Base-by-base conservation (phyloP, 2,329 filamentous ascomycete species). In the Graphilbum fragrans region DNA sequence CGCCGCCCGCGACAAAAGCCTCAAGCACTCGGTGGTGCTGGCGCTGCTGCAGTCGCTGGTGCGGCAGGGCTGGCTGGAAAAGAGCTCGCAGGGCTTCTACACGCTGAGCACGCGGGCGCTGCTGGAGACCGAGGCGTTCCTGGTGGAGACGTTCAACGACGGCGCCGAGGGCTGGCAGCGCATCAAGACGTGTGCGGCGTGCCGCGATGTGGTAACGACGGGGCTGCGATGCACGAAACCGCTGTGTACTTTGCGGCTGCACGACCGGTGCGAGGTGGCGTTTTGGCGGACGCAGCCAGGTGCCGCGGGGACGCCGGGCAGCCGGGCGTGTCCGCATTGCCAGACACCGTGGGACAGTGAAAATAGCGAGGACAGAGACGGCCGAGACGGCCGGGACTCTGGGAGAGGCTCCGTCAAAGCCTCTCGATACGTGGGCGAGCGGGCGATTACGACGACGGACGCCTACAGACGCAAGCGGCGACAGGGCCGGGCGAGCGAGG, bases 91-190 rank as follows among this genome's bases (percentile, higher is more conserved):
- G 11, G 78, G 78, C 0, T 94, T 80, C 60, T 95, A 86, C 58
- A 77, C 72, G 17, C 67, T 95, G 17, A 81, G 79, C 39, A 75
- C 86, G 3, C 74, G 90, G 9, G 82, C 78, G 2, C 64, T 98
- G 50, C 77, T 96, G 68, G 92, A 98, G 65, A 64, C 98, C 43
- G 72, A 82, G 44, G 70, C 74, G 2, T 96, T 88, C 80, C 70
- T 98, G 38, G 64, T 86, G n/a, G 83, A 85, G 41, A 86, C 82
- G 22, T 98, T 94, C 60, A 96, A 98, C 55, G 84, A 93, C 42
- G 39, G 17, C 37, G 35, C 11, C n/a, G 21, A 9, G 17, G 33
- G 27, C 27, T 77, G 73, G 67, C 73, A 86, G 55, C 77, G 78
- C 47, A 83, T 98, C 57, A 94, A 92, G 62, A 77, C 80, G 47